phyloP scores from a whole-genome alignment of 805 yeast species.

The Starmerella floris region DNA sequence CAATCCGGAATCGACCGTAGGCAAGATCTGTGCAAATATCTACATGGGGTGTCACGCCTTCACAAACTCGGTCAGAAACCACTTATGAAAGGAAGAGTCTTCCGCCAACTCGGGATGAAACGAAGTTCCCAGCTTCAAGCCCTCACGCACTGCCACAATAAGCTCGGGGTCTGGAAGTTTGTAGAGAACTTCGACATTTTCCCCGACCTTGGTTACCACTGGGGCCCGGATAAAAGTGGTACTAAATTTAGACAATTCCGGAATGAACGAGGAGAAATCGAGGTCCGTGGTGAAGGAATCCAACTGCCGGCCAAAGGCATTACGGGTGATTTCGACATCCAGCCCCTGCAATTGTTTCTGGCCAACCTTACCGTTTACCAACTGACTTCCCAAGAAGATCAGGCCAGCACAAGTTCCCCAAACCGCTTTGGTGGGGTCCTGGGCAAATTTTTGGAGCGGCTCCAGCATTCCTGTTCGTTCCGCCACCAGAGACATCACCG shows the following conservation, averaged over 20 bases:
- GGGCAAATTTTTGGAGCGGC: constrained; percentile 41
- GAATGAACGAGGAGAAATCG: constrained; percentile 31
- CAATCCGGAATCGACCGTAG: no score
- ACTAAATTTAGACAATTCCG: constrained; percentile 27
- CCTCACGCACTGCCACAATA: constrained; percentile 64
- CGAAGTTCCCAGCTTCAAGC: constrained; percentile 53
- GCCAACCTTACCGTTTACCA: constrained; percentile 36
- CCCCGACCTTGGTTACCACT: constrained; percentile 32
- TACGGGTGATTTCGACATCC: constrained; percentile 50
- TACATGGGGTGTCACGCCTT: no score
- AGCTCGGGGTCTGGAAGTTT: constrained; percentile 23
- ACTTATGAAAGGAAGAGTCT: constrained; percentile 51
- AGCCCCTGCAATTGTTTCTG: constrained; percentile 52
- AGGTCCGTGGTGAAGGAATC: constrained; percentile 45
- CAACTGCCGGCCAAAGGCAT: constrained; percentile 68
- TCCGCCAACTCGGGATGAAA: constrained; percentile 65
- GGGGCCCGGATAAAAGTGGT: constrained; percentile 66
- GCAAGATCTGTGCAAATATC: no score
- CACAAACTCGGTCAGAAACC: constrained; percentile 32
- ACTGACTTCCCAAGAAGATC: constrained; percentile 47
- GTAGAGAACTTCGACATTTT: constrained; percentile 22
- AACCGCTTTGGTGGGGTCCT: constrained; percentile 37
- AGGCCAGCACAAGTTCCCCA: constrained; percentile 89
- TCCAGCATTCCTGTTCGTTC: constrained; percentile 46
- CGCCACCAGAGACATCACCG: constrained; percentile 56